Evolutionary conservation across 176 grass and related monocot genomes (phyloP).

Genomic region (Miscanthus lutarioriparius): DNA sequence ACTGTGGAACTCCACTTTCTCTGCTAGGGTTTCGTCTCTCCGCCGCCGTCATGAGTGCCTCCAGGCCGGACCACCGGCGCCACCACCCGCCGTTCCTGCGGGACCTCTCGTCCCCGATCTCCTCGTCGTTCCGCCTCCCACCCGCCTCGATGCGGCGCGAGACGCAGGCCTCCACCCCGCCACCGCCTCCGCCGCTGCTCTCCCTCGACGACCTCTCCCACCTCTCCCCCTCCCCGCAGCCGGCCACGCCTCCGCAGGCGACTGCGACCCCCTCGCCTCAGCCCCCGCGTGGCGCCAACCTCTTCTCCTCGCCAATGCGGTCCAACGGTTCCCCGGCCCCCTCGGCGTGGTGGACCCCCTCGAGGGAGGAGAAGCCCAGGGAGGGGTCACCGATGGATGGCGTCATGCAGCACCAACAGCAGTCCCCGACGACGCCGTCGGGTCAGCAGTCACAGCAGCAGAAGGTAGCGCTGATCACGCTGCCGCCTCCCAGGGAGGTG

Average conservation of each 20-base stretch:
- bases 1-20: not conserved
- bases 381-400: slow-evolving; percentile 67
- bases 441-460: slow-evolving; percentile 40
- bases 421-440: slow-evolving; percentile 35
- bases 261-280: slow-evolving; percentile 38
- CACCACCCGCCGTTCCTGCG: slow-evolving; percentile 68
- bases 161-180: slow-evolving; percentile 39
- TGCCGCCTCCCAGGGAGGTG: slow-evolving; percentile 73
- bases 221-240: slow-evolving; percentile 42
- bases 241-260: slow-evolving; percentile 31
- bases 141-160: slow-evolving; percentile 50
- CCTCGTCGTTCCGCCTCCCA: slow-evolving; percentile 40
- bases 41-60: slow-evolving; percentile 44
- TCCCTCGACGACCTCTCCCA: slow-evolving; percentile 59
- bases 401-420: slow-evolving; percentile 52
- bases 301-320: slow-evolving; percentile 50
- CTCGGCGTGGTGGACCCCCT: slow-evolving; percentile 52
- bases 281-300: slow-evolving; percentile 16
- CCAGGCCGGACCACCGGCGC: slow-evolving; percentile 54
- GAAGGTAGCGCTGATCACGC: slow-evolving; percentile 62
- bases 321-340: slow-evolving; percentile 43
- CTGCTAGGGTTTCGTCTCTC: slow-evolving; percentile 44
- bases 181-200: slow-evolving; percentile 70
- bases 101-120: slow-evolving; percentile 58
- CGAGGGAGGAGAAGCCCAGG: slow-evolving; percentile 40